phyloP scores from a whole-genome alignment of 2,329 filamentous ascomycete genomes.

The Phyllosticta citrichinensis region DNA sequence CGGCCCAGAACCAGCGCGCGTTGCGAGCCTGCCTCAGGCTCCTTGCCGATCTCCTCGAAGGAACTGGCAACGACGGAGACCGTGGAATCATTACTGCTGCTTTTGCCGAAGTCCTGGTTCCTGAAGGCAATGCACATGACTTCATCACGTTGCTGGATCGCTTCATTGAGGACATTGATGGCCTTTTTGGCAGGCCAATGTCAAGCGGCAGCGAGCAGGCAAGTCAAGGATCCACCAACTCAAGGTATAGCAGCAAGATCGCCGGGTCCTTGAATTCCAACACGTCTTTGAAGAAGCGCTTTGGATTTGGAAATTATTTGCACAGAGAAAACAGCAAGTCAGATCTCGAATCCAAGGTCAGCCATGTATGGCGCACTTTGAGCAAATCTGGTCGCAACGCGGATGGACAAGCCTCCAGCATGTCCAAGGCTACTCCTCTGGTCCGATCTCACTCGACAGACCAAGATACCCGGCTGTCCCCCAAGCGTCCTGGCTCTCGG shows the following conservation, averaged over 20 bases:
- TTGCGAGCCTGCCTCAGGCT: constrained; percentile 78
- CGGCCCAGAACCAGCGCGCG: constrained; percentile 57
- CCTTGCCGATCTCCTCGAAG: constrained; percentile 76
- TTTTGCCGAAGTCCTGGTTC: constrained; percentile 78
- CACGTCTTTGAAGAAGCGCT: constrained; percentile 74
- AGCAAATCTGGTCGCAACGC: constrained; percentile 64
- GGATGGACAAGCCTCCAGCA: constrained; percentile 49
- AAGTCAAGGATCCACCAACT: constrained; percentile 50
- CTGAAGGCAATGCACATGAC: constrained; percentile 64
- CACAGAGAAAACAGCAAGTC: constrained; percentile 71
- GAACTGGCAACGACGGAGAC: constrained; percentile 84
- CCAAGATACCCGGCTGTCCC: constrained; percentile 40
- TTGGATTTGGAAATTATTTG: constrained; percentile 62
- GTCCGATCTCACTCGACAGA: constrained; percentile 72
- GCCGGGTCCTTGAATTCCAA: constrained; percentile 75
- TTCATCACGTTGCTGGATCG: constrained; percentile 85
- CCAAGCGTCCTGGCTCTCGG: constrained; percentile 45
- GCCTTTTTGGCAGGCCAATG: constrained; percentile 62
- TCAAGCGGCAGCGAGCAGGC: constrained; percentile 36
- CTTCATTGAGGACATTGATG: constrained; percentile 79
- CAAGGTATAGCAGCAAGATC: constrained; percentile 46
- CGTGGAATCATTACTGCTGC: constrained; percentile 77
- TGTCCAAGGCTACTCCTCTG: constrained; percentile 54
- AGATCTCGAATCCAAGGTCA: constrained; percentile 56
- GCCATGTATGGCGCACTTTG: constrained; percentile 76